These are phyloP conservation scores for Eleusine indica DNA, from an alignment of 176 grass and related monocot species.

Conservation along the genomic window DNA sequence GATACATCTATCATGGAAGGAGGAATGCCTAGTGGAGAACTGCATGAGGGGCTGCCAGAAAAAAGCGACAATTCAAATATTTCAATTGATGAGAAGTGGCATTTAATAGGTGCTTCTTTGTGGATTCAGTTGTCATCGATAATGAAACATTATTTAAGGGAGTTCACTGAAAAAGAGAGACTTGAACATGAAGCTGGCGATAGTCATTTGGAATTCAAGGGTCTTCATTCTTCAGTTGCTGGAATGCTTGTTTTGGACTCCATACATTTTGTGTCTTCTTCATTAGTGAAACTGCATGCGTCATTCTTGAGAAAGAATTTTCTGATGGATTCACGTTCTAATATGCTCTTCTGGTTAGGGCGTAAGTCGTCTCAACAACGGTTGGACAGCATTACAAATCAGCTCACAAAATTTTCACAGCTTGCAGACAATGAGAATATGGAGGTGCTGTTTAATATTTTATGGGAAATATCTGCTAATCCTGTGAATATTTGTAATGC, in stretches of 20 bases:
- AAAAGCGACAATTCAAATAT: constrained; percentile 28
- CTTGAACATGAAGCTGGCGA: constrained; percentile 39
- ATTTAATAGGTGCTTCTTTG: constrained; percentile 62
- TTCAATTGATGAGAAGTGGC: constrained; percentile 82
- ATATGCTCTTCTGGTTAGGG: constrained; percentile 65
- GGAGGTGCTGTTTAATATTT: constrained; percentile 54
- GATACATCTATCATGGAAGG: constrained; percentile 37
- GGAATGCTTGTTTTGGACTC: constrained; percentile 57
- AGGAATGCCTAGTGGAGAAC: constrained; percentile 12
- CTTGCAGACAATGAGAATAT: constrained; percentile 52
- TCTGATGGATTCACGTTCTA: constrained; percentile 44
- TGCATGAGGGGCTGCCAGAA: constrained; percentile 36
- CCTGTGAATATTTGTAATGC: constrained; percentile 68
- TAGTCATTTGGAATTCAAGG: constrained; percentile 43
- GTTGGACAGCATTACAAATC: constrained; percentile 34
- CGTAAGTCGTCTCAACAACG: constrained; percentile 41
- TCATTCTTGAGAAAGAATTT: constrained; percentile 71
- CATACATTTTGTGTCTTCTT: constrained; percentile 68
- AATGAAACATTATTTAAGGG: constrained; percentile 52
- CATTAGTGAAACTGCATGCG: constrained; percentile 63
- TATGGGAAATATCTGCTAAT: constrained; percentile 68
- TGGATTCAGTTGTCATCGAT: constrained; percentile 70
- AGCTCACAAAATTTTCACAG: constrained; percentile 47
- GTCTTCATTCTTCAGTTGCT: constrained; percentile 39
- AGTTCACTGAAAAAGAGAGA: constrained; percentile 52